Evolutionary conservation across 345 rosid genomes (phyloP), one percentile per base, ranked within the genome.

Genomic region (Corchorus olitorius): DNA sequence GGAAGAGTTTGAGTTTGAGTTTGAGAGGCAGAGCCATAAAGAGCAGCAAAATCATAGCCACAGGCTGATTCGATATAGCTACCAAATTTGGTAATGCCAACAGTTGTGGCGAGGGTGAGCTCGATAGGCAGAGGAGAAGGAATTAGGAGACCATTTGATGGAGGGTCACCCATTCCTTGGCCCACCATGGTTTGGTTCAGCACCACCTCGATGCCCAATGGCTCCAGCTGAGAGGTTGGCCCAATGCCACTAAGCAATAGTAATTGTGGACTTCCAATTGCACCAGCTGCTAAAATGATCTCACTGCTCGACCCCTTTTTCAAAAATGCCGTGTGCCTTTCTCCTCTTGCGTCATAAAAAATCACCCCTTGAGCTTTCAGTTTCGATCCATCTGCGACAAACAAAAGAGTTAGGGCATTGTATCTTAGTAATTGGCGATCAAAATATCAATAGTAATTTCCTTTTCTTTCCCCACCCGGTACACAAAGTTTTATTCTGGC

Each of bases 241-340:
- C 97, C 98, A 16, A 94, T 80, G 0, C 97, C 97, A 41, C 97
- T 94, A n/a, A 94, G 71, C 97, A 94, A 88, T 72, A 94, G 65
- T 27, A 91, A 45, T 22, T 91, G 97, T 2, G 97, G 98, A 81
- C 97, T 94, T 49, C 96, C 93, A 0, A 92, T 43, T 54, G 98
- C 93, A 0, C 97, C 94, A 0, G 97, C 91, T 0, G 98, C 74
- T 60, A 87, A 14, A 17, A 94, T 88, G 43, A 92, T 84, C 83
- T 94, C 98, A 63, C 77, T 92, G 77, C 61, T 81, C 1, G 69
- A 27, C 37, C 75, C 68, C 17, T 76, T 78, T 6, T 27, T 79
- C 56, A 88, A 74, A 35, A 78, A 83, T 2, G 81, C 97, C 58
- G 68, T 83, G 79, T 86, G 93, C 61, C 59, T 76, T 20, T 6